phyloP scores from a whole-genome alignment of 1,284 basidiomycete genomes.

The Ustilago lituana region DNA sequence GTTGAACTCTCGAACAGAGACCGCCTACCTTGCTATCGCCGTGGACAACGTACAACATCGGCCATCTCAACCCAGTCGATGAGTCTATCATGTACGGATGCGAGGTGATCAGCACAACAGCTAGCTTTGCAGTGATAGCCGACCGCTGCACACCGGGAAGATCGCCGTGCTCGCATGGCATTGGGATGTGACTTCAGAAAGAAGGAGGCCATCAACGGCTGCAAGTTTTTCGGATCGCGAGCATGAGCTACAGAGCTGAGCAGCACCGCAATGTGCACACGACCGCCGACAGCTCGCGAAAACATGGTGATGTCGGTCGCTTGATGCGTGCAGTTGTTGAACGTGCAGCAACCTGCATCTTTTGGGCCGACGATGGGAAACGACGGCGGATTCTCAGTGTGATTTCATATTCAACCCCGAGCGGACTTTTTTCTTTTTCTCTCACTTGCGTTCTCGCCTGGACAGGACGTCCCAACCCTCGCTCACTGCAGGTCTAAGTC shows the following conservation, averaged over 20 bases:
- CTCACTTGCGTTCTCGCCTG: not conserved
- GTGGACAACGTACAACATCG: too few species aligned
- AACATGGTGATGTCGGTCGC: constrained; percentile 1
- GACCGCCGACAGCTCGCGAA: not conserved
- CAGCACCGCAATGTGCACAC: too few species aligned
- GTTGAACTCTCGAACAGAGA: too few species aligned
- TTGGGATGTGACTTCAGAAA: constrained; percentile 7
- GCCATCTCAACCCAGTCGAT: too few species aligned
- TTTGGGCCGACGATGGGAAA: constrained; percentile 21
- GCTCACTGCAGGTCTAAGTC: constrained; percentile 3
- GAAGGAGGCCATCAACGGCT: not conserved
- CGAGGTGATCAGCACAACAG: too few species aligned
- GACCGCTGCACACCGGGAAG: too few species aligned
- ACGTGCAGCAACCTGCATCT: constrained; percentile 30
- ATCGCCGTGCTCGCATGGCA: not conserved
- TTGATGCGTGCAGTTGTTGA: too few species aligned
- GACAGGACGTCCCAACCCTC: not conserved
- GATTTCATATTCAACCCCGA: constrained; percentile 12
- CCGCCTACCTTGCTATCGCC: too few species aligned
- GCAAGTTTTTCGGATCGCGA: too few species aligned
- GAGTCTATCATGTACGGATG: too few species aligned
- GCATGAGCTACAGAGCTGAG: too few species aligned
- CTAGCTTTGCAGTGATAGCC: too few species aligned
- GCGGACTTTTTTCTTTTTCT: constrained; percentile 20
- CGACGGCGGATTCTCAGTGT: constrained; percentile 10